These are phyloP conservation scores for Triglochin maritima DNA, from an alignment of 106 monocot genomes.

Conservation along the genomic window DNA sequence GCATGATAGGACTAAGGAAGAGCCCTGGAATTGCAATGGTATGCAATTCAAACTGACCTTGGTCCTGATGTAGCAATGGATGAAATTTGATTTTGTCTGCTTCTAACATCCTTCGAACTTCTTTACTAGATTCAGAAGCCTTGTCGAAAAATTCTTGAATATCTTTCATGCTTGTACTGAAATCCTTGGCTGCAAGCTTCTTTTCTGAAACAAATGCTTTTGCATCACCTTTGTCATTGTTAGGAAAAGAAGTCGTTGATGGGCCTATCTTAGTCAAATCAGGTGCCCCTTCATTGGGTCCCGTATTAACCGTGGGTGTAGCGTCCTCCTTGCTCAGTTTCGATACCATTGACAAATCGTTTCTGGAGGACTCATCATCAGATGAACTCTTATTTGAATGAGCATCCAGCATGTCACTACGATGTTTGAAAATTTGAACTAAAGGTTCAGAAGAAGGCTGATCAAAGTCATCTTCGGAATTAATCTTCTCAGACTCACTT, in stretches of 20 bases:
- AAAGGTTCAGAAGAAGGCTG: slow-evolving; percentile 51
- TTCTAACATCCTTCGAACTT: slow-evolving; percentile 96
- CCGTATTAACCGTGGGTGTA: slow-evolving; percentile 8
- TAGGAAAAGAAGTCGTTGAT: slow-evolving; percentile 12
- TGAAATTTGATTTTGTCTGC: slow-evolving; percentile 59
- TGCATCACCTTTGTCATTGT: slow-evolving; percentile 33
- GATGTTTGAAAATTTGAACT: slow-evolving; percentile 67
- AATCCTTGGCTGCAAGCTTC: slow-evolving; percentile 38
- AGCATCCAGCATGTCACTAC: slow-evolving; percentile 27
- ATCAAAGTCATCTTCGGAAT: slow-evolving; percentile 77
- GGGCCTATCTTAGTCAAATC: slow-evolving; percentile 13
- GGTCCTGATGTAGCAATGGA: slow-evolving; percentile 40
- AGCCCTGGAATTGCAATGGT: neutral
- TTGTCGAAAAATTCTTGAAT: slow-evolving; percentile 67
- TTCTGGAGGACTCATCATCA: neutral
- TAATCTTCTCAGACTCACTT: slow-evolving; percentile 27
- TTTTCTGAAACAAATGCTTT: slow-evolving; percentile 28
- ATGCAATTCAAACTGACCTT: slow-evolving; percentile 30
- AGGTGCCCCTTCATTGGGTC: slow-evolving; percentile 30
- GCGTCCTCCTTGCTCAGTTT: slow-evolving; percentile 25
- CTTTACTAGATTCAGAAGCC: slow-evolving; percentile 79
- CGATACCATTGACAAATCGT: slow-evolving; percentile 1
- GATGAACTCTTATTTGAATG: slow-evolving; percentile 8
- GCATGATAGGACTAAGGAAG: no score
- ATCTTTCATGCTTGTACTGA: slow-evolving; percentile 57